Evolutionary conservation across 2,329 filamentous ascomycete species (phyloP), one percentile per base, ranked within the genome.

Genomic region (Cladophialophora yegresii): DNA sequence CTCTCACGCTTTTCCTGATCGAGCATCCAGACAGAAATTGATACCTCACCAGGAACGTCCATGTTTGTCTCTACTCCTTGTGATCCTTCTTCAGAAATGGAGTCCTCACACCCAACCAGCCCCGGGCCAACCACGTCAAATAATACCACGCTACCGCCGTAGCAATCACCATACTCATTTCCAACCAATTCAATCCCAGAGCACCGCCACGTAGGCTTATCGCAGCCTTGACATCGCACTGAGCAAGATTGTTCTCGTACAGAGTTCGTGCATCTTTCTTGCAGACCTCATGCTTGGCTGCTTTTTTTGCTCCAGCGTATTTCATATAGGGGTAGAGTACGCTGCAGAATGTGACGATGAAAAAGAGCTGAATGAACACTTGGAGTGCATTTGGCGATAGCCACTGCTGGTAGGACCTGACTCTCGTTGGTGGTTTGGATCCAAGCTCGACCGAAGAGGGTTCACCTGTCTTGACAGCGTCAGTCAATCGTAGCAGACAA

Each of bases 231-330:
- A 32, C 47, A 22, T 62, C 54, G 33, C 65, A 67, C 47, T 47
- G 28, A 30, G 36, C 54, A 26, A 67, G 65, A 40, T 54, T 60
- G 13, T 53, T 62, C 33, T 67, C 28, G 54, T 60, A 67, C 13
- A 58, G 30, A 16, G 8, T 57, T 20, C 56, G 36, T 7, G 58
- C 62, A 40, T 47, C 30, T 32, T 26, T 22, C 30, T 61, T 64
- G 55, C 65, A 67, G 8, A 50, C 50, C 32, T 64, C 61, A 20
- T 58, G 50, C 23, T n/a, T 10, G 32, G 3, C 22, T 3, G 51
- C 22, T 43, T 61, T 63, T 20, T 64, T 58, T 28, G 23, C n/a
- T n/a, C 54, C 49, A 20, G 58, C 23, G 16, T 64, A 58, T 33
- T 47, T 30, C 22, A 54, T 47, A 57, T 63, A 66, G 3, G 53